Percentiles rank a stretch among this genome's conserved stretches.
These are phyloP conservation scores for Colletotrichum neosansevieriae DNA, from an alignment of 2,329 filamentous ascomycete species.

Conservation along the genomic window DNA sequence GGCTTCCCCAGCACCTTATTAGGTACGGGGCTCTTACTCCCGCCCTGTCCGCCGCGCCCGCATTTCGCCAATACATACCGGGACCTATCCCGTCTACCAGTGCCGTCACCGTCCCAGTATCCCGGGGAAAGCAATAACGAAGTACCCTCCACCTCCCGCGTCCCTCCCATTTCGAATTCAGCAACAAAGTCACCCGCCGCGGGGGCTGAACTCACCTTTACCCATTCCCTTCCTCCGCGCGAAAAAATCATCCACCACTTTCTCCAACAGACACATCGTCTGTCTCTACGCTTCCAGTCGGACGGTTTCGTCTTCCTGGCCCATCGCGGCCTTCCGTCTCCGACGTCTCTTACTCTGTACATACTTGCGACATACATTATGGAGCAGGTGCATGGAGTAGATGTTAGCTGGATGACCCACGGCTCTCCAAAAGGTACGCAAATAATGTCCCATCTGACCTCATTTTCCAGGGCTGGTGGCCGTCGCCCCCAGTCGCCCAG, in stretches of 20 bases:
- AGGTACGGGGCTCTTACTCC: not conserved
- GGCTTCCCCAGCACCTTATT: not conserved
- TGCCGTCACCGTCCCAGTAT: conserved; percentile 1
- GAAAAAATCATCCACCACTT: conserved; percentile 4
- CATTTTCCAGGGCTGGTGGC: conserved; percentile 33
- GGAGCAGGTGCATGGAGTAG: conserved; percentile 85
- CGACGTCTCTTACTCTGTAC: not conserved
- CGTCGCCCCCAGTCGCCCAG: conserved; percentile 24
- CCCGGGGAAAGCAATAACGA: conserved; percentile 19
- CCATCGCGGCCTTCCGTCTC: conserved; percentile 20
- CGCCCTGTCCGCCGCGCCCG: not conserved
- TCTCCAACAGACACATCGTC: conserved; percentile 2
- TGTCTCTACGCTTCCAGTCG: not conserved
- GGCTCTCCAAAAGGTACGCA: conserved; percentile 82
- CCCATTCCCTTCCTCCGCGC: conserved; percentile 17
- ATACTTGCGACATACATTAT: conserved; percentile 60
- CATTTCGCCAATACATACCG: conserved; percentile 25
- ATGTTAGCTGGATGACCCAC: conserved; percentile 91
- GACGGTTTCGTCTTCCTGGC: conserved; percentile 18
- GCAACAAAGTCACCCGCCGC: conserved; percentile 25
- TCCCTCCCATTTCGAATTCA: conserved; percentile 31
- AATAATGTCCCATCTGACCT: conserved; percentile 35
- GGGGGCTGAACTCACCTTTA: conserved; percentile 7
- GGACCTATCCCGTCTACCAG: conserved; percentile 5
- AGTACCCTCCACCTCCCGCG: conserved; percentile 37